phyloP scores from a whole-genome alignment of 495 filamentous ascomycete species.

The Hypoxylon fuscum region DNA sequence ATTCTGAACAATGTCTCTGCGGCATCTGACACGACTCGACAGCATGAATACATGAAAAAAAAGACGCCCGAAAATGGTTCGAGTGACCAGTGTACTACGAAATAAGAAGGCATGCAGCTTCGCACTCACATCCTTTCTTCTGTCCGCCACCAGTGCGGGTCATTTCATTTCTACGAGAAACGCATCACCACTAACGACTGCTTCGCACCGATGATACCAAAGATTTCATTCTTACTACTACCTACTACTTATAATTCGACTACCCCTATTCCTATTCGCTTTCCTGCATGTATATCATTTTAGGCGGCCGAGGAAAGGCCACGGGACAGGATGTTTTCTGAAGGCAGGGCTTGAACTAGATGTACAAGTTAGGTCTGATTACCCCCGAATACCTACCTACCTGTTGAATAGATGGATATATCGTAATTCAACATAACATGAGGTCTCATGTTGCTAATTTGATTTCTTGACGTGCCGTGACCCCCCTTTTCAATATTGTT shows the following conservation, averaged over 20 bases:
- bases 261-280: conserved; percentile 18
- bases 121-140: conserved; percentile 11
- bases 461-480: background rate
- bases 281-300: conserved; percentile 23
- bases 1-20: conserved; percentile 50
- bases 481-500: background rate
- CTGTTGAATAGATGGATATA: conserved; percentile 30
- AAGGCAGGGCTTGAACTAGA: conserved; percentile 14
- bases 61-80: conserved; percentile 1
- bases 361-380: conserved; percentile 18
- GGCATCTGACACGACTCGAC: conserved; percentile 11
- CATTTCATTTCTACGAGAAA: conserved; percentile 30
- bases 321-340: background rate
- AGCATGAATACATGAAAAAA: background rate
- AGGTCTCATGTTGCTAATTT: conserved; percentile 21
- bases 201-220: conserved; percentile 47
- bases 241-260: conserved; percentile 23
- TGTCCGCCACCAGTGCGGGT: background rate
- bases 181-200: conserved; percentile 32
- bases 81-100: conserved; percentile 8
- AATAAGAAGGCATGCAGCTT: conserved; percentile 5
- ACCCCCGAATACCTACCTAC: background rate
- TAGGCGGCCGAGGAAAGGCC: conserved; percentile 17
- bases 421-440: conserved; percentile 25
- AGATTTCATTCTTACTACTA: conserved; percentile 21